Evolutionary conservation across 169 alveolate genomes (phyloP), one percentile per base, ranked within the genome.

Genomic region (Eimeria maxima): DNA sequence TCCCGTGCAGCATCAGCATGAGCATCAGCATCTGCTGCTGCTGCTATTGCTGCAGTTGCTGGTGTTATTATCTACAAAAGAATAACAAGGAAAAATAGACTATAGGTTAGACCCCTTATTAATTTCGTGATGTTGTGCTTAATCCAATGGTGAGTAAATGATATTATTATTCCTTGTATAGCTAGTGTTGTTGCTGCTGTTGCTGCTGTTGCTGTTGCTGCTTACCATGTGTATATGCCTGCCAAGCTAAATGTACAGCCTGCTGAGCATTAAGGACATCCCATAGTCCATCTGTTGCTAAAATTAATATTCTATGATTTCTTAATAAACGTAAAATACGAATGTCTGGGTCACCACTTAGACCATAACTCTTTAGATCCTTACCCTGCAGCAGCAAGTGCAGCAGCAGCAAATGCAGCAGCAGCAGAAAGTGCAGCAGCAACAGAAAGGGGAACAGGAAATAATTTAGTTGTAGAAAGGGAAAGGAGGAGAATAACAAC

Each of bases 281-380:
- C 99, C n/a, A 97, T 98, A 53, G 60, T 53, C 60, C 69, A 98
- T 98, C 4, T 98, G 99, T 99, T 97, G 98, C 78, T 97, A 98
- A 47, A 98, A 98, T 90, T 95, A 97, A 57, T 97, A 97, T 76
- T 98, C 99, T 2, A 98, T 98, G 96, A 99, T 98, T 90, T 99
- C 98, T 93, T 99, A 98, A 10, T 98, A 99, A 95, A 98, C 97
- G 90, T 99, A 99, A 83, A 97, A 97, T 60, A 96, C 99, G 84
- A 73, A 98, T 53, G 97, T 98, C 55, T 91, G 71, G 89, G 53
- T 74, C 84, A 24, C 50, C 44, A 73, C 84, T 73, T 47, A 73
- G 47, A n/a, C 84, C 84, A 27, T 73, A 73, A 4, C 27, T 16
- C 84, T 73, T 73, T 47, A 73, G 47, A 47, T 73, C 84, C 45